A percentile compares a stretch with the other conserved stretches of the same genome.
Evolutionary conservation across 2,329 filamentous ascomycete genomes (phyloP).

Genomic region (Tothia fuscella): DNA sequence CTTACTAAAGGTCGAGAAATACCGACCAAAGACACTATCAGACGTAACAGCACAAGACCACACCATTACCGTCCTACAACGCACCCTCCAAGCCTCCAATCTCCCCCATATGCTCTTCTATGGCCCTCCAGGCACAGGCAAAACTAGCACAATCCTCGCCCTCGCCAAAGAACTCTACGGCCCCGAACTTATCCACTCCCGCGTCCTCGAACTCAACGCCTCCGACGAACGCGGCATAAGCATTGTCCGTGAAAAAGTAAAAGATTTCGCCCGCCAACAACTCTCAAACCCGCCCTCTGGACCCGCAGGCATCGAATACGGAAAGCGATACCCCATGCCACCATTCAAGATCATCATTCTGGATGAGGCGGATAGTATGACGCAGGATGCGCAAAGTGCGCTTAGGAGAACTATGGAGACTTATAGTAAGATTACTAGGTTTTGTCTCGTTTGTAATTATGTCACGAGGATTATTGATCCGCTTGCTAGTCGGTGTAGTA

Average conservation of each 20-base stretch:
- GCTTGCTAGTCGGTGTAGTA: conserved; percentile 81
- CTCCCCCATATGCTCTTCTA: conserved; percentile 99
- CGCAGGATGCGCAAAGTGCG: conserved; percentile 90
- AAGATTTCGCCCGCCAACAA: conserved; percentile 94
- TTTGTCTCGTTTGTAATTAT: conserved; percentile 97
- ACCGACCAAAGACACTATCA: conserved; percentile 81
- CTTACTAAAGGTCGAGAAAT: conserved; percentile 29
- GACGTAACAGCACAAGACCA: conserved; percentile 98
- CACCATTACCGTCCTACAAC: conserved; percentile 81
- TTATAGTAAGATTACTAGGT: conserved; percentile 89
- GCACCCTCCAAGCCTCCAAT: conserved; percentile 92
- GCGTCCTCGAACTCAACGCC: conserved; percentile 97
- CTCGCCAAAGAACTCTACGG: conserved; percentile 96
- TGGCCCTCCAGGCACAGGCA: conserved; percentile 91
- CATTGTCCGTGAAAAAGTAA: conserved; percentile 96
- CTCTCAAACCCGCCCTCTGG: conserved; percentile 63
- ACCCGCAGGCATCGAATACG: conserved; percentile 49
- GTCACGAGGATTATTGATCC: conserved; percentile 97
- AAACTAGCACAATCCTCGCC: conserved; percentile 94
- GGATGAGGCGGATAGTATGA: conserved; percentile 98
- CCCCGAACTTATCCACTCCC: conserved; percentile 79
- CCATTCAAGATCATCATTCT: conserved; percentile 99
- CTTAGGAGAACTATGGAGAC: conserved; percentile 95
- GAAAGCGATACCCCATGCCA: conserved; percentile 72
- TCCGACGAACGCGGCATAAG: conserved; percentile 97